phyloP scores from a whole-genome alignment of 75 land plant genomes.

The Larix kaempferi region DNA sequence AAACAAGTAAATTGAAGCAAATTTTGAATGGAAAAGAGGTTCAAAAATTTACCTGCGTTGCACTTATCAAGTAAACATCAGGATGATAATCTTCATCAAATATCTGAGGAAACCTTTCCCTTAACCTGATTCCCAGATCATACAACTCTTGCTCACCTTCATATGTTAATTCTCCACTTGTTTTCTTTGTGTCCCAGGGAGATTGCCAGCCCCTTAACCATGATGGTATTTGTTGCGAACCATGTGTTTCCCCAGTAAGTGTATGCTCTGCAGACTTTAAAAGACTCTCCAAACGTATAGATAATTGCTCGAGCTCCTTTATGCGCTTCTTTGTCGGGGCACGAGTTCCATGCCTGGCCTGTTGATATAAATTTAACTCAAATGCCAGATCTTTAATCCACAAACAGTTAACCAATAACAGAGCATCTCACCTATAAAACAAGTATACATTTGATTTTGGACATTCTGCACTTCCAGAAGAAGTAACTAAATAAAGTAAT shows the following conservation, averaged over 20 bases:
- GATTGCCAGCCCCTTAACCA: slow-evolving; percentile 82
- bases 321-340: slow-evolving; percentile 86
- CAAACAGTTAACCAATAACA: too few species aligned
- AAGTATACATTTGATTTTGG: too few species aligned
- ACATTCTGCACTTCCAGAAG: too few species aligned
- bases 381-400: too few species aligned
- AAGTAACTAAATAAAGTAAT: too few species aligned
- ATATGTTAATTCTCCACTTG: slow-evolving; percentile 69
- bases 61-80: slow-evolving; percentile 58
- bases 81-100: slow-evolving; percentile 87
- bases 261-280: slow-evolving; percentile 16
- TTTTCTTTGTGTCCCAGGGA: slow-evolving; percentile 72
- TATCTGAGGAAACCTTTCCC: slow-evolving; percentile 57
- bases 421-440: too few species aligned
- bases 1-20: background rate
- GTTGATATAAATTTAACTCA: background rate
- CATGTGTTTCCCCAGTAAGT: slow-evolving; percentile 2
- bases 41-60: slow-evolving; percentile 70
- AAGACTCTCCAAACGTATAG: slow-evolving; percentile 34
- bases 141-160: slow-evolving; percentile 86
- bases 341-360: slow-evolving; percentile 97
- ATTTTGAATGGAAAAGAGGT: background rate
- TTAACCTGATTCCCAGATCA: slow-evolving; percentile 62
- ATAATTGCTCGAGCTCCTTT: slow-evolving; percentile 58
- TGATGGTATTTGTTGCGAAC: slow-evolving; percentile 34